A percentile compares a stretch with the other conserved stretches of the same genome.
Conservation (phyloP, 805 yeast genomes). For the Starmera quercuum region DNA sequence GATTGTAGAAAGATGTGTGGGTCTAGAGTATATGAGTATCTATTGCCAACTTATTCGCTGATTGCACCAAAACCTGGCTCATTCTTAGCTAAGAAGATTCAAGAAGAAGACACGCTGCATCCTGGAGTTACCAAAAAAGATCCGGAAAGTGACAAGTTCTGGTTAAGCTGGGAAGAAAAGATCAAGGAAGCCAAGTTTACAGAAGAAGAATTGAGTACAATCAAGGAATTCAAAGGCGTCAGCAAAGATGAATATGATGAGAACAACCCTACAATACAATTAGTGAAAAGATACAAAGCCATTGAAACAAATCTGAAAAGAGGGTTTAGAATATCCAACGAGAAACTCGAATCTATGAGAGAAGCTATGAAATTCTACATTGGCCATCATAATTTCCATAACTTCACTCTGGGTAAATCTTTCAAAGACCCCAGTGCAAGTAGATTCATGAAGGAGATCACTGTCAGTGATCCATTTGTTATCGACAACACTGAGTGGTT, state of each 20-base stretch:
- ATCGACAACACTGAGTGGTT: conserved; percentile 95
- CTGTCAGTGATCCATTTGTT: conserved; percentile 82
- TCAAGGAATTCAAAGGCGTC: conserved; percentile 24
- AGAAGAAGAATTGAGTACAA: conserved; percentile 20
- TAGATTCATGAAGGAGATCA: conserved; percentile 72
- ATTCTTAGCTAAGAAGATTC: conserved; percentile 52
- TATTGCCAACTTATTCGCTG: conserved; percentile 86
- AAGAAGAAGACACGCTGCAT: conserved; percentile 38
- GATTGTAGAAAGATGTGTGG: conserved; percentile 95
- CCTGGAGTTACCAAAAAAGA: conserved; percentile 60
- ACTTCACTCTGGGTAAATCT: conserved; percentile 74
- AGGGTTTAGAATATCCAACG: conserved; percentile 54
- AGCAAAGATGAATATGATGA: conserved; percentile 31
- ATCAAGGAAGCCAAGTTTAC: conserved; percentile 22
- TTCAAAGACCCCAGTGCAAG: conserved; percentile 81
- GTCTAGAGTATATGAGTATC: conserved; percentile 90
- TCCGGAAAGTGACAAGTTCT: conserved; percentile 65
- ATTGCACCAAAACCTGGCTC: conserved; percentile 84
- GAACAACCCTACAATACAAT: conserved; percentile 25
- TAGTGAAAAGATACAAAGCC: conserved; percentile 46
- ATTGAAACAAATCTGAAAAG: conserved; percentile 65
- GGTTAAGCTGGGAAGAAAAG: conserved; percentile 46
- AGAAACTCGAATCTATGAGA: conserved; percentile 56
- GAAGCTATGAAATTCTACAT: conserved; percentile 63
- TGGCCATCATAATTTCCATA: conserved; percentile 91